A percentile compares a stretch with the other conserved stretches of the same genome.
Evolutionary conservation across 1,139 yeast genomes (phyloP).

Genomic region (Zygosaccharomyces sapae): DNA sequence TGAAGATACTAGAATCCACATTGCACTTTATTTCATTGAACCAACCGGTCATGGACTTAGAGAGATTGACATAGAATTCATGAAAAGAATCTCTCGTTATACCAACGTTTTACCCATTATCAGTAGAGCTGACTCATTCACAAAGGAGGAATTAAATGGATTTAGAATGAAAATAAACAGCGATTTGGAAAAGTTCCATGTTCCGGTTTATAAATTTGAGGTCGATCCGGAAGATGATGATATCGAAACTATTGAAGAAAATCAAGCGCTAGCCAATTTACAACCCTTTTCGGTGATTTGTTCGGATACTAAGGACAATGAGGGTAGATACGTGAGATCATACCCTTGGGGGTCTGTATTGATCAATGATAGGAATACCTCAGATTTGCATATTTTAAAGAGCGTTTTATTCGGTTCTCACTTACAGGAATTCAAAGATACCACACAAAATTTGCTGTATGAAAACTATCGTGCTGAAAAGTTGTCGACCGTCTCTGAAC

Average conservation of each 20-base stretch:
- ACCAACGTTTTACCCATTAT: conserved; percentile 72
- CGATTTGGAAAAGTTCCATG: conserved; percentile 60
- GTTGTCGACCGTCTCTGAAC: conserved; percentile 43
- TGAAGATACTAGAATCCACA: conserved; percentile 73
- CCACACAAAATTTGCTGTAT: conserved; percentile 72
- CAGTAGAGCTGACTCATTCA: conserved; percentile 66
- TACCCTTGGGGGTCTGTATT: conserved; percentile 72
- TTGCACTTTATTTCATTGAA: conserved; percentile 63
- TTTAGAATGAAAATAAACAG: conserved; percentile 52
- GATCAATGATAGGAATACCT: conserved; percentile 50
- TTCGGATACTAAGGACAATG: conserved; percentile 50
- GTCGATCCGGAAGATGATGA: conserved; percentile 54
- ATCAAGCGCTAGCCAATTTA: conserved; percentile 52
- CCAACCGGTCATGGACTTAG: conserved; percentile 77
- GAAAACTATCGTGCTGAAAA: conserved; percentile 77
- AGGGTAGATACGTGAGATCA: conserved; percentile 60
- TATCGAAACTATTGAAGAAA: conserved; percentile 63
- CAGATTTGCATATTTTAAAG: conserved; percentile 61
- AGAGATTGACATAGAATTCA: conserved; percentile 65
- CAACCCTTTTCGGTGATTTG: conserved; percentile 73
- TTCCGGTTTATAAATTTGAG: conserved; percentile 68
- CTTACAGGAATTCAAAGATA: conserved; percentile 74
- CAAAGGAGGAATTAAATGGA: conserved; percentile 50
- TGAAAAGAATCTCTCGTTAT: conserved; percentile 63
- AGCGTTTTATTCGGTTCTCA: conserved; percentile 71